phyloP scores from a whole-genome alignment of 2,329 filamentous ascomycete genomes.

The Paecilomyces niveus region DNA sequence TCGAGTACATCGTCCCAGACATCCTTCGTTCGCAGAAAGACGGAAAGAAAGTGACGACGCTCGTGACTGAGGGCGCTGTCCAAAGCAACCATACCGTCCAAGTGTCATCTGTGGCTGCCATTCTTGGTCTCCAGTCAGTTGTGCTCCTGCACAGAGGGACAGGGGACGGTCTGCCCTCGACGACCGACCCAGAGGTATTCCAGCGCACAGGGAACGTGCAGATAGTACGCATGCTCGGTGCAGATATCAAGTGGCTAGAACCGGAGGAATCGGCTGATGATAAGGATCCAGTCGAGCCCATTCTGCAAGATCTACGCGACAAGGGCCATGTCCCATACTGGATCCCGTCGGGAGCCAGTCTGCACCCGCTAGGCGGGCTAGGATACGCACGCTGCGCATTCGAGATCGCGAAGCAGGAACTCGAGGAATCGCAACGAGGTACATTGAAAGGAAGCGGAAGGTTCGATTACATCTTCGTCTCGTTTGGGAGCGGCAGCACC shows the following conservation, averaged over 20 bases:
- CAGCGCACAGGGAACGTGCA: constrained; percentile 20
- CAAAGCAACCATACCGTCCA: constrained; percentile 33
- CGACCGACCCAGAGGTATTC: constrained; percentile 13
- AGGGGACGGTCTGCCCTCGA: constrained; percentile 16
- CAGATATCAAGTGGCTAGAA: constrained; percentile 47
- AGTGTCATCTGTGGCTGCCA: constrained; percentile 21
- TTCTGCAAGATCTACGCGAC: constrained; percentile 16
- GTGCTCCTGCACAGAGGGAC: constrained; percentile 21
- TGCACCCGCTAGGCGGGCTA: constrained; percentile 25
- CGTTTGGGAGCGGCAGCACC: constrained; percentile 30
- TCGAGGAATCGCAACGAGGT: constrained; percentile 8
- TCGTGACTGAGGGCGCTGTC: constrained; percentile 29
- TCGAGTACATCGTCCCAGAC: constrained; percentile 30
- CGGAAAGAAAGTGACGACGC: constrained; percentile 14
- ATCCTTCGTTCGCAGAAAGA: constrained; percentile 18
- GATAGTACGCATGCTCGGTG: constrained; percentile 19
- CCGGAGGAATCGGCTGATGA: too few species aligned
- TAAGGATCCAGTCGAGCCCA: constrained; percentile 37
- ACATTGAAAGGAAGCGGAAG: constrained; percentile 7
- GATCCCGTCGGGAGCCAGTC: constrained; percentile 29
- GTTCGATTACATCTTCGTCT: constrained; percentile 29
- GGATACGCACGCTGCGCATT: constrained; percentile 27
- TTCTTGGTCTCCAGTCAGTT: constrained; percentile 18
- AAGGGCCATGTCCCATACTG: constrained; percentile 20
- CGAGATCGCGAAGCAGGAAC: constrained; percentile 24